Evolutionary conservation across 2,329 filamentous ascomycete genomes (phyloP), one percentile per base, ranked within the genome.

Genomic region (Penicillium sp.): DNA sequence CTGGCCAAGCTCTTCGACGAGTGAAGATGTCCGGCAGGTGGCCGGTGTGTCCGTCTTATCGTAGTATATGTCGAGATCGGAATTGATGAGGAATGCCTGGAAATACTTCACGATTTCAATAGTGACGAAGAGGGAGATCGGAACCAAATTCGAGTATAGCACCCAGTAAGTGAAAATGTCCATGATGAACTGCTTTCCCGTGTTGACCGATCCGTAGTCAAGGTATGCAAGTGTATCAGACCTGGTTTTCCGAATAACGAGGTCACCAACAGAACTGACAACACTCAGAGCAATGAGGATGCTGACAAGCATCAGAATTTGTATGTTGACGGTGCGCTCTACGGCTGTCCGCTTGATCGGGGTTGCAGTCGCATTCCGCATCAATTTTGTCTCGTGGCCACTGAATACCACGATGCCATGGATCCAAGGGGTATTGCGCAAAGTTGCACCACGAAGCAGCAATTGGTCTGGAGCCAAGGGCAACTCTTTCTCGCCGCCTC

Each of bases 141-240:
- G 93, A 39, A 99, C 93, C 62, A 99, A 75, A 45, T 95, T 92
- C 2, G 92, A 97, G 72, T 96, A 99, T 30, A 99, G 74, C 28
- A 99, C 92, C 92, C 93, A 99, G 70, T 97, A 97, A 1, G 95
- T 99, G 64, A 96, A 88, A 66, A 99, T 87, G 71, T 99, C 93
- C 61, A 87, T 86, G 70, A 95, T 87, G 69, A 99, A 96, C 55
- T 90, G 89, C 59, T 82, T 80, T 14, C 84, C 86, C n/a, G 85
- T 78, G 60, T 82, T 80, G 55, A 85, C 81, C 28, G 72, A 65
- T 50, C 79, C 78, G 54, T 95, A 80, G 44, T 81, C 71, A 13
- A 99, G 79, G 68, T 97, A 99, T 12, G 73, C 71, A 28, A 96
- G 79, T 35, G 84, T 80, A 7, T 76, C 61, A 41, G 77, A 77